Evolutionary conservation across 495 filamentous ascomycete species (phyloP).

Genomic region (Aspergillus ostianus): DNA sequence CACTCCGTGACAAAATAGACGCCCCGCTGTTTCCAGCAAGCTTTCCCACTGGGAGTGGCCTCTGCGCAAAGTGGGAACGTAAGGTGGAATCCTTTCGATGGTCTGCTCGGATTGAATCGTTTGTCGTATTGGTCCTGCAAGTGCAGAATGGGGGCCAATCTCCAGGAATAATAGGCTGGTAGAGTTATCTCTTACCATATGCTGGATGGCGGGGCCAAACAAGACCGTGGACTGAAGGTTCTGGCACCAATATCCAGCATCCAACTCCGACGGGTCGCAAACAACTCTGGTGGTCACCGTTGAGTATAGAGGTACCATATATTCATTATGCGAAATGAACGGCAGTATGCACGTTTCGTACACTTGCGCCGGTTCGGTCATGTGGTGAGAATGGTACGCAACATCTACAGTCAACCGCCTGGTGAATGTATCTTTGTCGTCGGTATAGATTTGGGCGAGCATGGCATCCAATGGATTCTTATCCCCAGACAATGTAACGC

Average conservation of each 20-base stretch:
- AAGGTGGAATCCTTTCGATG: not conserved
- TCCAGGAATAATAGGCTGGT: slow-evolving; percentile 42
- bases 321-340: not conserved
- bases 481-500: slow-evolving; percentile 30
- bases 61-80: slow-evolving; percentile 3
- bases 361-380: not conserved
- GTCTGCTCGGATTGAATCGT: not conserved
- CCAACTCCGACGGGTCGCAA: not conserved
- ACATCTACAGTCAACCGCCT: not conserved
- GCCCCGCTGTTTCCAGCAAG: slow-evolving; percentile 12
- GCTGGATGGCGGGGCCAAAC: slow-evolving; percentile 24
- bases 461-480: not conserved
- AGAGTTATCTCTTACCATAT: not conserved
- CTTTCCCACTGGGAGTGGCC: slow-evolving; percentile 12
- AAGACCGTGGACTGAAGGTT: slow-evolving; percentile 41
- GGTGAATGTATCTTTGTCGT: not conserved
- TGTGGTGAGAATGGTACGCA: slow-evolving; percentile 1
- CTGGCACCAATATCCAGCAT: slow-evolving; percentile 35
- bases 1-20: slow-evolving; percentile 18
- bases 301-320: not conserved
- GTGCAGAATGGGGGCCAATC: slow-evolving; percentile 59
- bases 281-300: not conserved
- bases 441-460: not conserved
- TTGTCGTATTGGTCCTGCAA: slow-evolving; percentile 59
- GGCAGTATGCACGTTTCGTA: not conserved